Evolutionary conservation across 192 early-diverging fungal species (phyloP), one percentile per base, ranked within the genome.

Genomic region (Umbelopsis sp.): DNA sequence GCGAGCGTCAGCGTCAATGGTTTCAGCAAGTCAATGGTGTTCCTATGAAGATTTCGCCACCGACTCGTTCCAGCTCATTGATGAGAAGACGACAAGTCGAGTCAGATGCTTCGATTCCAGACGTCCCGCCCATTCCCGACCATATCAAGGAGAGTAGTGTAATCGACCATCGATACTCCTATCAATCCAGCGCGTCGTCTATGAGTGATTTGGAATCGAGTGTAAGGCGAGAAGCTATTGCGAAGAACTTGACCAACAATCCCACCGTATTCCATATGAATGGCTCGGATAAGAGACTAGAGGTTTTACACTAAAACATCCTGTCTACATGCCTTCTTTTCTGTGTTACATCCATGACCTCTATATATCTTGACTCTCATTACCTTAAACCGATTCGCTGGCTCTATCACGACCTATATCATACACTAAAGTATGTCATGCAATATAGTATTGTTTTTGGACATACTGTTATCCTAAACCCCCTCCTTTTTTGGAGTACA

Each of bases 1-100:
- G 55, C 55, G 55, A 61, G 55, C 55, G 55, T 61, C 55, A 61
- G 30, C 55, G 55, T 35, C 55, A 61, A 13, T 61, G 55, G 55
- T 61, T 61, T 18, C 55, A 61, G 18, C 55, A 61, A 61, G 12
- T 61, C 13, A 61, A 61, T n/a, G 55, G 55, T 35, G 1, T 11
- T 41, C 37, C 37, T 12, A 13, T 27, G 9, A 61, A 12, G 7
- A 61, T 61, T 30, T 35, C 30, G 10, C 55, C 55, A 35, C 55
- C 55, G 10, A 16, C 27, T 22, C 55, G 55, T 35, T 61, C 55
- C 25, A 61, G 55, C 30, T 61, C 55, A 16, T 61, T 61, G 55
- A 61, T 25, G 18, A 61, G 30, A 35, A 61, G 30, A 16, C 55
- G 37, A 41, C 37, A 41, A 1, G 37, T 18, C 12, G 55, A n/a